Base-by-base conservation (phyloP, 306 rosid species). In the Cucurbita pepo region DNA sequence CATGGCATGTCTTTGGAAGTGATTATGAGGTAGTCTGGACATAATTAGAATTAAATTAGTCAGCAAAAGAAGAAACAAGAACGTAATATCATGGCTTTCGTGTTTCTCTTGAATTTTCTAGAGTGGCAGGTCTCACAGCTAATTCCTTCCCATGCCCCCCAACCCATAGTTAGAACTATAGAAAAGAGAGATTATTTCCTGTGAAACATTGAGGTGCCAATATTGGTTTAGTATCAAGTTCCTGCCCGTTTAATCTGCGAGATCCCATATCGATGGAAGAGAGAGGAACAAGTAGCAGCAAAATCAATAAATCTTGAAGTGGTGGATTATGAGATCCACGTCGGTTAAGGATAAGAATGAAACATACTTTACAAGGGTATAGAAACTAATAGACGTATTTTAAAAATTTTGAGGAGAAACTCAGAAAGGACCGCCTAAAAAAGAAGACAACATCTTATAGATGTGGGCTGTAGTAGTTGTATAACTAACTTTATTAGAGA, bases 231-330 rank as follows among this genome's bases (percentile, higher is more conserved):
- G n/a, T n/a, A n/a, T n/a, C n/a, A n/a, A n/a, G n/a, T n/a, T n/a
- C n/a, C n/a, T n/a, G n/a, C 34, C 34, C 34, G 3, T 30, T 30
- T 22, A 22, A 22, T 21, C 0, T 22, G 25, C 25, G 25, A 30
- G 1, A 1, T 30, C 34, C 3, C 34, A 30, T 30, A 30, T 30
- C 3, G 3, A 2, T 30, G 2, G 3, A 21, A 21, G 34, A 30
- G 34, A 30, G 3, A 30, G 34, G 3, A 30, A 30, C 3, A 0
- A 30, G 3, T 30, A 25, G 3, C 3, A 30, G 34, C 0, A 2
- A 30, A 0, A 30, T 2, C 3, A 0, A 0, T 30, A 0, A 3
- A 3, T 0, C 0, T 3, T 2, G 34, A 30, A 30, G 34, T 0
- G 0, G 0, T 30, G 3, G 34, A 30, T 30, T 30, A 3, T 30